Conservation (phyloP, 108 stramenopile genomes). For the Pseudonitzschia pungens region DNA sequence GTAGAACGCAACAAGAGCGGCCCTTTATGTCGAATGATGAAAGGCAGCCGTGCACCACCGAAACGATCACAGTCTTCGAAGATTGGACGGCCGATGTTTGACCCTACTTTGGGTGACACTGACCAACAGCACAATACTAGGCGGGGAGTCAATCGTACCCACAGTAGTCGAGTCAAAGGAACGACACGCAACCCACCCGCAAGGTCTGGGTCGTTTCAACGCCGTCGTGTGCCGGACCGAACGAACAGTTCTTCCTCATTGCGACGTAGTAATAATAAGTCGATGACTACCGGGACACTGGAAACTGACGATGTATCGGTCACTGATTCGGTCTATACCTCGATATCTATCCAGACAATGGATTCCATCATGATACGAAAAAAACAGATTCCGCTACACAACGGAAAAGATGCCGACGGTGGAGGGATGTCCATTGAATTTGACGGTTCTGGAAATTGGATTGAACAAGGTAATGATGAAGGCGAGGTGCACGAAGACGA, state of each 20-base stretch:
- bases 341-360: conserved; percentile 33
- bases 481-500: conserved; percentile 19
- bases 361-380: conserved; percentile 38
- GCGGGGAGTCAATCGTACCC: conserved; percentile 33
- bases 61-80: conserved; percentile 28
- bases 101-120: not conserved
- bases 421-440: conserved; percentile 17
- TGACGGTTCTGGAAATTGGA: conserved; percentile 22
- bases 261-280: conserved; percentile 12
- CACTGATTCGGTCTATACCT: conserved; percentile 32
- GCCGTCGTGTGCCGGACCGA: conserved; percentile 28
- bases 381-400: conserved; percentile 23
- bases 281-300: not conserved
- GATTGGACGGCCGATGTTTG: conserved; percentile 32
- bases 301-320: conserved; percentile 22
- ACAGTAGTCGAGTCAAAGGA: conserved; percentile 25
- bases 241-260: conserved; percentile 27
- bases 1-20: conserved; percentile 36
- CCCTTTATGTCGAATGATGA: conserved; percentile 10
- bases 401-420: not conserved
- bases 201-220: conserved; percentile 28
- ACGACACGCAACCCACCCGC: conserved; percentile 9
- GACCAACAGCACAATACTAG: conserved; percentile 19
- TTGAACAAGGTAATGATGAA: conserved; percentile 16
- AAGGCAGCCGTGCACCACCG: conserved; percentile 18